Evolutionary conservation across 106 monocot species (phyloP).

Genomic region (Dendrobium chrysotoxum): DNA sequence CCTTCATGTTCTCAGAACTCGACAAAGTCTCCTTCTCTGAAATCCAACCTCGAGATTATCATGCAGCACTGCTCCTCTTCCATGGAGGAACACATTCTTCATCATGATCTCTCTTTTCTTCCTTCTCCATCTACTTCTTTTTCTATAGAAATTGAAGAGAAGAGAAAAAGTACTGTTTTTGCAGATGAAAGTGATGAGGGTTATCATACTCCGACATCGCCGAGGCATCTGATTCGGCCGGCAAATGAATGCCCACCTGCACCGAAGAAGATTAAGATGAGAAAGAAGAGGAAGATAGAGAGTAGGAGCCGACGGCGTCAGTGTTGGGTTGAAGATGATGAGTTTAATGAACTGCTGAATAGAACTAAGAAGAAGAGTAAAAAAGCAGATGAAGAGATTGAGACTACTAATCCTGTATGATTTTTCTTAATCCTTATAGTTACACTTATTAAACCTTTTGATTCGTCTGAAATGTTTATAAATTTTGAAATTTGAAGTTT

Average conservation of each 20-base stretch:
- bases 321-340: too few relatives aligned
- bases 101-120: not conserved
- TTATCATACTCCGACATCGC: conserved; percentile 26
- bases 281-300: not conserved
- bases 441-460: too few relatives aligned
- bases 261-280: conserved; percentile 2
- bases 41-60: not conserved
- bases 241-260: conserved; percentile 15
- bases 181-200: conserved; percentile 12
- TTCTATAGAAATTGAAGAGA: not conserved
- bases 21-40: not conserved
- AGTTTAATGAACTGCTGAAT: too few relatives aligned
- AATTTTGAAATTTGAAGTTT: too few relatives aligned
- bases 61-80: not conserved
- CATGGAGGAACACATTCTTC: not conserved
- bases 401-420: too few relatives aligned
- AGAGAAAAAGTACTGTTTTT: too few relatives aligned
- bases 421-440: too few relatives aligned
- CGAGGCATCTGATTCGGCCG: conserved; percentile 11
- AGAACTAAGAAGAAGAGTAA: too few relatives aligned
- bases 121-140: not conserved
- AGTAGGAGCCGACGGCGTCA: not conserved
- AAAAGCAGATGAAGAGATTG: too few relatives aligned
- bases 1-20: not conserved
- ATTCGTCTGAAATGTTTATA: too few relatives aligned